Evolutionary conservation across 768 basidiomycete genomes (phyloP).

Genomic region (Auriscalpium orientale): DNA sequence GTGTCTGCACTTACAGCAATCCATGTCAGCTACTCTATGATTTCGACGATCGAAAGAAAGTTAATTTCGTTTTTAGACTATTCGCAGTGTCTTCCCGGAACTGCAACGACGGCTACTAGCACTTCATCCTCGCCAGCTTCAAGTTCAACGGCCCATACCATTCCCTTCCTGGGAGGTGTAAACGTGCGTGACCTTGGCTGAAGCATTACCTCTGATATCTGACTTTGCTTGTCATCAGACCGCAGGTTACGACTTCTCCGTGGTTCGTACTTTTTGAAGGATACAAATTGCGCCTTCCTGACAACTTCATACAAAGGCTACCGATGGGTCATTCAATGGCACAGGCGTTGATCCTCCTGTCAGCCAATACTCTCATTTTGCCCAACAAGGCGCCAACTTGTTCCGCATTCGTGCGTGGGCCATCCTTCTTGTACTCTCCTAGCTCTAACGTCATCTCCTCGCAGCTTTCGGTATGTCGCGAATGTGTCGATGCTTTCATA

Average conservation of each 20-base stretch:
- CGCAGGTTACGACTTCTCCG: conserved; percentile 40
- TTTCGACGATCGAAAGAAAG: background rate
- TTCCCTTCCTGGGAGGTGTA: conserved; percentile 38
- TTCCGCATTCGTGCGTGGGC: conserved; percentile 34
- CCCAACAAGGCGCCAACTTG: conserved; percentile 38
- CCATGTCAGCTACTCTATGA: conserved; percentile 13
- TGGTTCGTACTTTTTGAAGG: conserved; percentile 20
- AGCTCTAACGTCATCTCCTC: background rate
- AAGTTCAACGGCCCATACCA: conserved; percentile 8
- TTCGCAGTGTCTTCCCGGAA: conserved; percentile 24
- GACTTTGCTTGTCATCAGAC: background rate
- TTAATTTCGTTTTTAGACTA: conserved; percentile 17
- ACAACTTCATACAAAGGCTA: conserved; percentile 20
- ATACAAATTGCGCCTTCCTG: background rate
- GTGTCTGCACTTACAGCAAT: conserved; percentile 20
- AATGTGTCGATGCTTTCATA: background rate
- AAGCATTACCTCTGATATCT: background rate
- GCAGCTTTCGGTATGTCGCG: conserved; percentile 24
- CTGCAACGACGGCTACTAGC: conserved; percentile 7
- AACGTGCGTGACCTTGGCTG: conserved; percentile 21
- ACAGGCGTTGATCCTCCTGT: conserved; percentile 30
- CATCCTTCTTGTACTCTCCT: background rate
- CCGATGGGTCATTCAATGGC: conserved; percentile 39
- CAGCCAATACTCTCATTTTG: conserved; percentile 41
- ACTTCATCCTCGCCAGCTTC: conserved; percentile 13